Base-by-base conservation (phyloP, 2,329 filamentous ascomycete species). In the Neoscytalidium dimidiatum region DNA sequence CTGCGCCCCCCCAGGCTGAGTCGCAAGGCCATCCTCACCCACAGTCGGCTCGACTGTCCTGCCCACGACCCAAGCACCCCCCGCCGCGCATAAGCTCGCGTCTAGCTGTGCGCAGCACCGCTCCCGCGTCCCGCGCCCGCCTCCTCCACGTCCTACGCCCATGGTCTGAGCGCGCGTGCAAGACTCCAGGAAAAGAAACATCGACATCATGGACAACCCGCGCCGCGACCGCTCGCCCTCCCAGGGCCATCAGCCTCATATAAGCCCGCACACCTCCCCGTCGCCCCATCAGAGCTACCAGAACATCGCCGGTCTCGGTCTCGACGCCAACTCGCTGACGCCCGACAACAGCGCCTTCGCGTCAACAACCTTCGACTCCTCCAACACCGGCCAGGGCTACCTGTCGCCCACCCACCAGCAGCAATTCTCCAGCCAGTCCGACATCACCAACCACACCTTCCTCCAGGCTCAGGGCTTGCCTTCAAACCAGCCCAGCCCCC, bases 181-280 rank as follows among this genome's bases (percentile, higher is more conserved):
- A 44, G 43, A 66, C 68, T 69, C 71, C 69, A 70, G 71, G 69
- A 68, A 73, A 74, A 74, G 71, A 68, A 71, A 71, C 72, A 72
- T 49, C 23, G 68, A 66, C 64, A 58, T 70, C 66, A 85, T 86
- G 83, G 84, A 86, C 79, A 78, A 79, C 79, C 80, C 83, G 76
- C 82, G 84, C 74, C 81, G 85, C 75, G 86, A 86, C 74, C 86
- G 87, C 74, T 89, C 88, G 71, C 85, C 84, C 70, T 89, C 88
- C 72, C 81, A 82, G 74, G 82, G 83, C 68, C 83, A 85, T 70
- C 75, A 71, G 74, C 76, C 81, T 81, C 83, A 87, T 88, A 89
- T 90, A 89, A 90, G 85, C 77, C 86, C 87, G 76, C 85, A 81
- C 70, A 87, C 87, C 77, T 89, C 88, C 71, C 86, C 87, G 71